These are phyloP conservation scores for Trichophyton rubrum DNA, from an alignment of 2,329 filamentous ascomycete genomes.

Conservation along the genomic window DNA sequence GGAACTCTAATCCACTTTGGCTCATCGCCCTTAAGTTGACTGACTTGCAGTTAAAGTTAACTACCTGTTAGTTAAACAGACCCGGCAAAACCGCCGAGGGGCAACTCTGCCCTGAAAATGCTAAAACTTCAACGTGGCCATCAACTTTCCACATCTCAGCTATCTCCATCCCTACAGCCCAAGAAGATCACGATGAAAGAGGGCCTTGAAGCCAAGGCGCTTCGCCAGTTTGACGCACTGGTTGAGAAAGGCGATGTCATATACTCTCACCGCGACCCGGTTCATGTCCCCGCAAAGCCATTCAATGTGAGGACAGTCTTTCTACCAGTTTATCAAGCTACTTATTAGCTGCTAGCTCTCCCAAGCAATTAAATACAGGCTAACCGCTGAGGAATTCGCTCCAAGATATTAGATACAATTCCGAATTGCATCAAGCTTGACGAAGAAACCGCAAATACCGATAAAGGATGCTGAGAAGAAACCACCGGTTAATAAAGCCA, in stretches of 20 bases:
- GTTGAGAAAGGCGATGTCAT: constrained; percentile 13
- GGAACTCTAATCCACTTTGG: no score
- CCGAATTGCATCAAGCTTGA: constrained; percentile 12
- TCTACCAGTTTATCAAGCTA: background rate
- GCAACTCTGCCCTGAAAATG: background rate
- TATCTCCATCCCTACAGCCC: background rate
- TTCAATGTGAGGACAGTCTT: constrained; percentile 13
- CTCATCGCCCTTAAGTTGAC: no score
- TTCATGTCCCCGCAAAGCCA: constrained; percentile 12
- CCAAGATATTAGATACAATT: constrained; percentile 13
- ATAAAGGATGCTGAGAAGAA: constrained; percentile 11
- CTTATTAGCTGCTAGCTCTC: background rate
- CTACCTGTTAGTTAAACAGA: no score
- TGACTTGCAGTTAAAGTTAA: background rate
- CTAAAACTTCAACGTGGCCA: background rate
- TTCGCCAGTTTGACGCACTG: constrained; percentile 15
- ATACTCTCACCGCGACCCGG: constrained; percentile 10
- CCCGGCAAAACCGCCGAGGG: background rate
- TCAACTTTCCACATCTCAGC: background rate
- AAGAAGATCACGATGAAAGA: constrained; percentile 5
- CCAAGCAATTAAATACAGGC: background rate
- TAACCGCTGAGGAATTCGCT: background rate
- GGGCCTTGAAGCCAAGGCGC: constrained; percentile 11
- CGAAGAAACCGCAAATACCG: constrained; percentile 13
- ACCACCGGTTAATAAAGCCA: constrained; percentile 4